Evolutionary conservation across 805 yeast genomes (phyloP).

Genomic region (Kuraishia hungarica): DNA sequence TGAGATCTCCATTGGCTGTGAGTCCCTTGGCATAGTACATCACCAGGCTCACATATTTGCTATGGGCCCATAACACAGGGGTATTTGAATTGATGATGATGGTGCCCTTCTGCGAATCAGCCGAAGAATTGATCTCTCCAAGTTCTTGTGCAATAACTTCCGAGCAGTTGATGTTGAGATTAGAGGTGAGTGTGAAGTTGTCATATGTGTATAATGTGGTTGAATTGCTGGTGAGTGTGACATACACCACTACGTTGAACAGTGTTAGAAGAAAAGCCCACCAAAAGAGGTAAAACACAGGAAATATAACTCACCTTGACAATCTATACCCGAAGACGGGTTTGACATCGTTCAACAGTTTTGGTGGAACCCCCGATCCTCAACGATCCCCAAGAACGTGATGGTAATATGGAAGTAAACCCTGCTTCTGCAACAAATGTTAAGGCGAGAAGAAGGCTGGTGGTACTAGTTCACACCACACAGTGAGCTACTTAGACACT

Average conservation of each 20-base stretch:
- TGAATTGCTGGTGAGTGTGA: conserved; percentile 44
- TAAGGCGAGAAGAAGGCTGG: too few relatives aligned
- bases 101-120: conserved; percentile 22
- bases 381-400: too few relatives aligned
- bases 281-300: not conserved
- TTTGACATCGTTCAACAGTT: not conserved
- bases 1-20: conserved; percentile 34
- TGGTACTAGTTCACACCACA: too few relatives aligned
- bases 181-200: conserved; percentile 31
- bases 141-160: conserved; percentile 47
- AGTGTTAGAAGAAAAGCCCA: not conserved
- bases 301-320: not conserved
- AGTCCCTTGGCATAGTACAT: conserved; percentile 42
- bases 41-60: conserved; percentile 13
- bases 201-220: conserved; percentile 54
- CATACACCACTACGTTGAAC: conserved; percentile 28
- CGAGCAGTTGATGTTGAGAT: conserved; percentile 38
- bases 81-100: conserved; percentile 9
- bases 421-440: too few relatives aligned
- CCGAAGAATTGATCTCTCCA: conserved; percentile 42
- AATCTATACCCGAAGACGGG: not conserved
- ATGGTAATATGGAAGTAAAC: too few relatives aligned
- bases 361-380: too few relatives aligned
- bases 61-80: conserved; percentile 14
- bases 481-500: too few relatives aligned